A percentile compares a stretch with the other conserved stretches of the same genome.
Conservation (phyloP, 2,329 filamentous ascomycete genomes). For the Scedosporium boydii region DNA sequence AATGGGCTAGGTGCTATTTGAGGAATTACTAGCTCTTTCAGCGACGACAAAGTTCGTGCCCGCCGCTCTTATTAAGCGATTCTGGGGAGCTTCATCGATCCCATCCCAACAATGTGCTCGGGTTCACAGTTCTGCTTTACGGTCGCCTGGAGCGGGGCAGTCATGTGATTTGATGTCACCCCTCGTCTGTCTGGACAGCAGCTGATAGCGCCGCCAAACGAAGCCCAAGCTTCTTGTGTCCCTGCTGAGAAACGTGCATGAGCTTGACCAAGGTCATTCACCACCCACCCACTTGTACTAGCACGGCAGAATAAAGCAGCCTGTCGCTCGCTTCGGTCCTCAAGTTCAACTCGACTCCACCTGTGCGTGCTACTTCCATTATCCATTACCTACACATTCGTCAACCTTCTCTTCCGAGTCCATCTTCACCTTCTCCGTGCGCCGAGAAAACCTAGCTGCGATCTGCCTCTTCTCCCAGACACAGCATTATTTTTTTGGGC, state of each 20-base stretch:
- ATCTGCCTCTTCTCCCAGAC: neutral
- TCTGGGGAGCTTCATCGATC: no score
- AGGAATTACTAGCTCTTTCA: no score
- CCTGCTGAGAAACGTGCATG: neutral
- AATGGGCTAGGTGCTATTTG: no score
- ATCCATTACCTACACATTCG: neutral
- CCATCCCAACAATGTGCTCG: no score
- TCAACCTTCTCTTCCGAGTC: neutral
- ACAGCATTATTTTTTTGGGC: no score
- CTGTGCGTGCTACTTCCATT: neutral
- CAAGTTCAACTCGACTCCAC: neutral
- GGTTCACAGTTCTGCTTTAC: neutral
- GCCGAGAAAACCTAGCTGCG: neutral
- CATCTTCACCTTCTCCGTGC: neutral
- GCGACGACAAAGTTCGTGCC: no score
- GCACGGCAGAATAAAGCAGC: neutral
- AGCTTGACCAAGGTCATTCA: constrained; percentile 1
- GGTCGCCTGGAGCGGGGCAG: constrained; percentile 12
- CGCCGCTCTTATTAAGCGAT: no score
- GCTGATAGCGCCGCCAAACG: constrained; percentile 4
- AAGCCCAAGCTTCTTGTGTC: constrained; percentile 6
- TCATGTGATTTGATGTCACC: constrained; percentile 34
- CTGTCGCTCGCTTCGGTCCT: neutral
- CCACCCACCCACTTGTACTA: neutral
- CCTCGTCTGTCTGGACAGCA: constrained; percentile 4